Evolutionary conservation across 1,284 basidiomycete species (phyloP).

Genomic region (Exobasidium cylindrosporum): DNA sequence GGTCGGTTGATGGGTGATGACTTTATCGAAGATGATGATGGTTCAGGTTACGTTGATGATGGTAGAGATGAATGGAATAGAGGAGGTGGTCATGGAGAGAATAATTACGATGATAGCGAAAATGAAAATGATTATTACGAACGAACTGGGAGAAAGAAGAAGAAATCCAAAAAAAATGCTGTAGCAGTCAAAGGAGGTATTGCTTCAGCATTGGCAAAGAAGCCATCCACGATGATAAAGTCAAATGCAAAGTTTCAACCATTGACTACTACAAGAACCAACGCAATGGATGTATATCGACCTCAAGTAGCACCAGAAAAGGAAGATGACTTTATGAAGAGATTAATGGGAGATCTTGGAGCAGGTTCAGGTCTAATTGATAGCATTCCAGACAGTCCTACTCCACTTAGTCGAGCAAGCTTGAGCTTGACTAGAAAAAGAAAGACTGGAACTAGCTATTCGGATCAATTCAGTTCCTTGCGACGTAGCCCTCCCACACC

Average conservation of each 20-base stretch:
- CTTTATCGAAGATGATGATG: conserved; percentile 87
- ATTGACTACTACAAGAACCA: neutral
- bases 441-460: conserved; percentile 8
- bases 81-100: conserved; percentile 9
- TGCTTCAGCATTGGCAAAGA: conserved; percentile 6
- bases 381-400: neutral
- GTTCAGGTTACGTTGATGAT: conserved; percentile 88
- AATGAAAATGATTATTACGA: conserved; percentile 50
- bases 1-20: conserved; percentile 84
- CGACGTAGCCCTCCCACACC: conserved; percentile 14
- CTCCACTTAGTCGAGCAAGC: neutral
- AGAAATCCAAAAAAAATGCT: conserved; percentile 30
- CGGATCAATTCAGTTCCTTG: conserved; percentile 24
- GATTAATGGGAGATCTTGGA: conserved; percentile 45
- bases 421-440: conserved; percentile 22
- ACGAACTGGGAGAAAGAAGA: conserved; percentile 48
- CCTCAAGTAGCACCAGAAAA: conserved; percentile 42
- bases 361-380: conserved; percentile 2
- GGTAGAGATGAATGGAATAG: conserved; percentile 83
- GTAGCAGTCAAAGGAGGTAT: neutral
- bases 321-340: conserved; percentile 53
- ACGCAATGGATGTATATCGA: conserved; percentile 26
- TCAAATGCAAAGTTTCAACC: neutral
- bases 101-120: conserved; percentile 54
- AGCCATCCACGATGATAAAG: conserved; percentile 4